Evolutionary conservation across 495 filamentous ascomycete genomes (phyloP).

Genomic region (Penicillium soppii): DNA sequence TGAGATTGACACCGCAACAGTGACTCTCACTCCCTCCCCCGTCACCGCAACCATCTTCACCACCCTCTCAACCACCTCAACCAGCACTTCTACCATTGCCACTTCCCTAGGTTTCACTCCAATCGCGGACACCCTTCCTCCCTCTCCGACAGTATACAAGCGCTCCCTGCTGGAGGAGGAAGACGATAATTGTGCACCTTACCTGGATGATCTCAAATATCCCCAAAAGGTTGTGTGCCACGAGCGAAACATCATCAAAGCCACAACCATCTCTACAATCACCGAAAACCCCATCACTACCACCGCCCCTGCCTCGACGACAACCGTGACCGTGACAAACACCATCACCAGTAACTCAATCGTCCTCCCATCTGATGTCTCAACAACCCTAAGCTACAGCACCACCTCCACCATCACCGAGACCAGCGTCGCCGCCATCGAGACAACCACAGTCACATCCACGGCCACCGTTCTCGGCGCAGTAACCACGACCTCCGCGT

Average conservation of each 20-base stretch:
- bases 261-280: not conserved
- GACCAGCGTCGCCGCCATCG: not conserved
- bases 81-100: conserved; percentile 2
- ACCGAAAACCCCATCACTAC: not conserved
- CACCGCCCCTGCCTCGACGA: not conserved
- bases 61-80: not conserved
- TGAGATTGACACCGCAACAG: conserved; percentile 1
- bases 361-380: conserved; percentile 4
- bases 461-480: not conserved
- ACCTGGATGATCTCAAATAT: conserved; percentile 3
- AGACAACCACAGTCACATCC: not conserved
- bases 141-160: not conserved
- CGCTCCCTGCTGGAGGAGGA: not conserved
- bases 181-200: not conserved
- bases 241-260: conserved; percentile 4
- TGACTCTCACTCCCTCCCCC: not conserved
- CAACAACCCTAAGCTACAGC: conserved; percentile 8
- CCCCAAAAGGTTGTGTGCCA: conserved; percentile 4
- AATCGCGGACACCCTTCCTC: conserved; percentile 2
- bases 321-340: conserved; percentile 5
- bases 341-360: conserved; percentile 2
- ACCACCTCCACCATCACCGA: conserved; percentile 7
- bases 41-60: not conserved
- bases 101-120: not conserved
- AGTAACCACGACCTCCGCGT: not conserved